phyloP scores from a whole-genome alignment of 768 basidiomycete genomes.

The Royoungia palumana region DNA sequence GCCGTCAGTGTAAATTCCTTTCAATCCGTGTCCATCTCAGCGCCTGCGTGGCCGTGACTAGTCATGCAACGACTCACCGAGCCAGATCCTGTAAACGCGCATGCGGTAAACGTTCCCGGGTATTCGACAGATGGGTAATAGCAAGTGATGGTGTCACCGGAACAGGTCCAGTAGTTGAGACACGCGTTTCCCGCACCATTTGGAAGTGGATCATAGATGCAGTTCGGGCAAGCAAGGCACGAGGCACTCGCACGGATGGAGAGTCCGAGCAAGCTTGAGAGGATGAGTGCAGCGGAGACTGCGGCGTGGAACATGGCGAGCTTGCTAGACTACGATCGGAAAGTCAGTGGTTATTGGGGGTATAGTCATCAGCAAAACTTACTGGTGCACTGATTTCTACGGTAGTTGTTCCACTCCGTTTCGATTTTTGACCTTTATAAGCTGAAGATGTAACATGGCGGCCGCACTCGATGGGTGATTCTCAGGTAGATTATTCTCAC shows the following conservation, averaged over 20 bases:
- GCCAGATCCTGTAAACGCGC: neutral
- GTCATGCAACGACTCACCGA: neutral
- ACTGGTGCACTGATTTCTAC: neutral
- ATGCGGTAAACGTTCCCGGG: slow-evolving; percentile 9
- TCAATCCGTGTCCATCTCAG: neutral
- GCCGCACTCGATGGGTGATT: too few relatives aligned
- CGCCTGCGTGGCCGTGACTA: neutral
- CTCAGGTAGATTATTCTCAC: too few relatives aligned
- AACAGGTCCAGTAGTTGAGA: slow-evolving; percentile 10
- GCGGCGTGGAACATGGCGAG: neutral
- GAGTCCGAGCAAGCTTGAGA: slow-evolving; percentile 1
- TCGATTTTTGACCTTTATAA: neutral
- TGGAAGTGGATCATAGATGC: neutral
- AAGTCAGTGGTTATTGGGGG: too few relatives aligned
- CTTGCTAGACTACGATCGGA: too few relatives aligned
- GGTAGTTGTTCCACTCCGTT: neutral
- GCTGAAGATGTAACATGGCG: too few relatives aligned
- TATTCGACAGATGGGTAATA: slow-evolving; percentile 11
- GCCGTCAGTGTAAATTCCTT: neutral
- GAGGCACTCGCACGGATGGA: neutral
- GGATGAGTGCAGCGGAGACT: neutral
- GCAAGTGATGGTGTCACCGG: slow-evolving; percentile 4
- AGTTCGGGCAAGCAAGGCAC: slow-evolving; percentile 4
- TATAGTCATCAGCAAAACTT: neutral
- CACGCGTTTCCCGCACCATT: slow-evolving; percentile 2